Evolutionary conservation across 257 asterid genomes (phyloP), one percentile per base, ranked within the genome.

Genomic region (Hygrophila difformis): DNA sequence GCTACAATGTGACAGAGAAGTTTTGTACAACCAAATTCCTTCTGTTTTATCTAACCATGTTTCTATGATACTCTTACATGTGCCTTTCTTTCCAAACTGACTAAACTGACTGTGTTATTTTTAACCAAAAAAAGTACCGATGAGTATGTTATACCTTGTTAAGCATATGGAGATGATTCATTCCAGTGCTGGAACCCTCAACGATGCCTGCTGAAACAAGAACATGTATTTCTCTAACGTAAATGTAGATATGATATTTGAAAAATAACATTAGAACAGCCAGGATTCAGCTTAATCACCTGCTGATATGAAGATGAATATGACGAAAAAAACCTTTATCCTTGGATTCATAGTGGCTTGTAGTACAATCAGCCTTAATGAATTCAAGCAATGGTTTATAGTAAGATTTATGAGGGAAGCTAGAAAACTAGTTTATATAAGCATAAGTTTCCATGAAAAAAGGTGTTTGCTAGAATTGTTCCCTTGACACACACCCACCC

Each of bases 111-210:
- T 21, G 2, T 6, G 15, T 12, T 17, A 56, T 14, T 29, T 8
- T 26, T 3, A 8, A 5, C 6, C 14, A 4, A 13, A 7, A 5
- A 20, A 14, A 1, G 19, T 11, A 18, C n/a, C 14, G 14, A 4
- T 9, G 35, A 36, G 8, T 5, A 3, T 26, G 8, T 26, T n/a
- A 22, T 68, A 84, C 95, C 93, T 85, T 72, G 55, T 61, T 65
- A 59, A 49, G 54, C 44, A 66, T 36, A 66, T 55, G 40, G 39
- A 41, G 39, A 50, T 31, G 54, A 47, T 59, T 67, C 12, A 21
- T 34, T 1, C 59, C 70, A 50, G 39, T 39, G 47, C 44, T 23
- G 10, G 55, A 57, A 61, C 71, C 76, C 47, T 56, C 57, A 24
- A 53, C 56, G 8, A 26, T 45, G 28, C 65, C 75, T 65, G 21